Evolutionary conservation across 306 rosid genomes (phyloP).

Genomic region (Malus asiatica): DNA sequence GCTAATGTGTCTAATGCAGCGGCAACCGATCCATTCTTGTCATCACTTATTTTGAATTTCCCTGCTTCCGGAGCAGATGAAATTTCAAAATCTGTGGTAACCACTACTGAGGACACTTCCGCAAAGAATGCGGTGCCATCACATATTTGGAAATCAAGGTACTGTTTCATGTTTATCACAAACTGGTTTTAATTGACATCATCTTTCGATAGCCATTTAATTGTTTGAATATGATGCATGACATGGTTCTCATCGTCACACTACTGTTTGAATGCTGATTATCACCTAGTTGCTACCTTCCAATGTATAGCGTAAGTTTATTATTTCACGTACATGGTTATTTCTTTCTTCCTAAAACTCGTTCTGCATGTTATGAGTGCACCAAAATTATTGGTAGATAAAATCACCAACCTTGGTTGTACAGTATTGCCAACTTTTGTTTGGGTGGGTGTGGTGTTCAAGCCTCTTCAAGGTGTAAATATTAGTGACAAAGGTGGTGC

Average conservation of each 20-base stretch:
- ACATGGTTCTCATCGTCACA: not conserved
- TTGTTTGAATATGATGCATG: not conserved
- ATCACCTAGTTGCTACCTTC: not conserved
- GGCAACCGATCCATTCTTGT: slow-evolving; percentile 74
- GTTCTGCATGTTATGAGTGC: not conserved
- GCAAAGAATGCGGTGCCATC: slow-evolving; percentile 38
- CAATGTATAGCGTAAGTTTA: not conserved
- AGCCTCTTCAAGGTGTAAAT: not conserved
- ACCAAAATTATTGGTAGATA: not conserved
- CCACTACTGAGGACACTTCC: slow-evolving; percentile 49
- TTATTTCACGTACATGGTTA: not conserved
- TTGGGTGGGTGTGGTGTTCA: not conserved
- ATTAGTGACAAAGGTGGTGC: not conserved
- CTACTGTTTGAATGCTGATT: not conserved
- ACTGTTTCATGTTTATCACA: slow-evolving; percentile 9
- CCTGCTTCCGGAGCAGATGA: slow-evolving; percentile 88
- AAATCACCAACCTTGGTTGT: not conserved
- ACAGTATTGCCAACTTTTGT: not conserved
- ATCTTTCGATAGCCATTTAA: not conserved
- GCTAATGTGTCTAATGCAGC: slow-evolving; percentile 47
- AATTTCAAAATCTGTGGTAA: slow-evolving; percentile 73
- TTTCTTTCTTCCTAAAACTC: not conserved
- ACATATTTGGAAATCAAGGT: slow-evolving; percentile 95
- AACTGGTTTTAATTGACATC: not conserved
- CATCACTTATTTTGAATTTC: slow-evolving; percentile 78